phyloP scores from a whole-genome alignment of 805 yeast genomes.

The Candida montana region DNA sequence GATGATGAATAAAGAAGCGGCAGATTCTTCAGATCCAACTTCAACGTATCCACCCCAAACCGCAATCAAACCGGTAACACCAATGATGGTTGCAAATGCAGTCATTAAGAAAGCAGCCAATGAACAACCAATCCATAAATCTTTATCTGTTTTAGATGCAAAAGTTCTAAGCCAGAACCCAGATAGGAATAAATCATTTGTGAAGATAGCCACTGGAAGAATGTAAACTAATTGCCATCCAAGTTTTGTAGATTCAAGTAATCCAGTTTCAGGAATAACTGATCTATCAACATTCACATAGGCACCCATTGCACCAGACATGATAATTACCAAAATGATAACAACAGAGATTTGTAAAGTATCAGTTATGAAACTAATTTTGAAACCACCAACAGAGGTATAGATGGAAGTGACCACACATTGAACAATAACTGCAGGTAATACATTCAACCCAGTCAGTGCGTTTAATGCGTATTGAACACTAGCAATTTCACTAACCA shows the following conservation, averaged over 20 bases:
- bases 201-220: slow-evolving; percentile 76
- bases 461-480: slow-evolving; percentile 71
- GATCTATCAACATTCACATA: slow-evolving; percentile 56
- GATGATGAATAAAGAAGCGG: slow-evolving; percentile 67
- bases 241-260: slow-evolving; percentile 59
- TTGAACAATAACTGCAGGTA: slow-evolving; percentile 79
- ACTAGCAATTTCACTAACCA: slow-evolving; percentile 85
- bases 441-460: slow-evolving; percentile 70
- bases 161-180: slow-evolving; percentile 95
- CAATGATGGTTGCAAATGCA: slow-evolving; percentile 63
- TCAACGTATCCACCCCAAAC: slow-evolving; percentile 79
- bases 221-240: slow-evolving; percentile 92
- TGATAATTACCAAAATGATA: slow-evolving; percentile 58
- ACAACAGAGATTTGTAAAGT: slow-evolving; percentile 78
- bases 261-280: slow-evolving; percentile 57
- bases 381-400: slow-evolving; percentile 85
- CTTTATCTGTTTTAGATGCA: slow-evolving; percentile 75
- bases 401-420: slow-evolving; percentile 84
- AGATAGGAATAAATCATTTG: slow-evolving; percentile 85
- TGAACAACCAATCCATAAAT: slow-evolving; percentile 67
- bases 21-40: slow-evolving; percentile 43
- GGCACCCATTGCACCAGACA: slow-evolving; percentile 74
- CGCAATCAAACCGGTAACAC: slow-evolving; percentile 79
- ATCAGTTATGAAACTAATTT: slow-evolving; percentile 83
- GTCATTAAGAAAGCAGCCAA: slow-evolving; percentile 68